A percentile compares a stretch with the other conserved stretches of the same genome.
These are phyloP conservation scores for Didymella lethalis DNA, from an alignment of 2,329 filamentous ascomycete species.

Conservation along the genomic window DNA sequence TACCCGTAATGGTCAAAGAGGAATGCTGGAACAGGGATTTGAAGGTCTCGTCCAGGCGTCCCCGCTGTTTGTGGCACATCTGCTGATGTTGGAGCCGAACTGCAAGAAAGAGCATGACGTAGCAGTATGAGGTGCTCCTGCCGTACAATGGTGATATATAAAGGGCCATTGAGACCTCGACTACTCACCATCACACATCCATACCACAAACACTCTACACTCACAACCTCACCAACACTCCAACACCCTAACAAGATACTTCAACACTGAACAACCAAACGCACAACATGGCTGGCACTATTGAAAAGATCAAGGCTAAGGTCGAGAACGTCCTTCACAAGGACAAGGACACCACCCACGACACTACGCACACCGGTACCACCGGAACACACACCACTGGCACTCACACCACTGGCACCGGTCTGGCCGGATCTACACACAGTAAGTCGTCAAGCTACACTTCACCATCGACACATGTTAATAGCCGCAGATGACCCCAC, in stretches of 20 bases:
- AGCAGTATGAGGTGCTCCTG: slow-evolving; percentile 22
- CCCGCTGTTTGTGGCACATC: slow-evolving; percentile 29
- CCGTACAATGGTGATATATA: slow-evolving; percentile 28
- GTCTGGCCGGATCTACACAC: slow-evolving; percentile 23
- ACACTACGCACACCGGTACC: slow-evolving; percentile 19
- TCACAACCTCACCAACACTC: slow-evolving; percentile 10
- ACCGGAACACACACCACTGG: slow-evolving; percentile 21
- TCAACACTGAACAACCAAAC: slow-evolving; percentile 19
- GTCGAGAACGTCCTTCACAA: slow-evolving; percentile 49
- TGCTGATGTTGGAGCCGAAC: slow-evolving; percentile 25
- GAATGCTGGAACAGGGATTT: slow-evolving; percentile 32
- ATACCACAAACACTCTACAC: slow-evolving; percentile 22
- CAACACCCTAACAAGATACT: slow-evolving; percentile 11
- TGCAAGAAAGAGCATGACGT: slow-evolving; percentile 30
- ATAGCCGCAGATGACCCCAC: slow-evolving; percentile 36
- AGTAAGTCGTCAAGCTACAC: slow-evolving; percentile 18
- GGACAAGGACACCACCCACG: slow-evolving; percentile 38
- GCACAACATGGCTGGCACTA: slow-evolving; percentile 38
- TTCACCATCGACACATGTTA: background rate
- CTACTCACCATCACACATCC: slow-evolving; percentile 19
- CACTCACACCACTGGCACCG: slow-evolving; percentile 19
- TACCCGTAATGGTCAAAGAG: slow-evolving; percentile 22
- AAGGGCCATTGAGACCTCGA: slow-evolving; percentile 16
- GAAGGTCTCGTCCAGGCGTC: slow-evolving; percentile 5
- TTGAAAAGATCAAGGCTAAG: slow-evolving; percentile 51